Percentiles rank a stretch among this genome's conserved stretches.
Conservation (phyloP, 1,139 yeast species). For the Suzukiozyma palmioleophila region DNA sequence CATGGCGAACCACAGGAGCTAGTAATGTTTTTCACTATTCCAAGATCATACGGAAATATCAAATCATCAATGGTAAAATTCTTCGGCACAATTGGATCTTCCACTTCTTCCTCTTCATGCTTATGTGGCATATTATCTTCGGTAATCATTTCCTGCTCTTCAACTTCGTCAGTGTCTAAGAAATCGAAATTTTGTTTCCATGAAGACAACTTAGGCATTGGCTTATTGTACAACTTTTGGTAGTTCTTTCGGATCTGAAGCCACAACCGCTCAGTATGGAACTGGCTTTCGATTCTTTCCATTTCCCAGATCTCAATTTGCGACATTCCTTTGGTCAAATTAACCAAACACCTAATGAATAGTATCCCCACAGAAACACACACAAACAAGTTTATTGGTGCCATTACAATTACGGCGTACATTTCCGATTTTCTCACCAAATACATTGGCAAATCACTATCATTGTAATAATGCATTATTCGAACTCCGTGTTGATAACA, state of each 20-base stretch:
- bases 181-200: constrained; percentile 27
- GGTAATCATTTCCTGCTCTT: constrained; percentile 4
- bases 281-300: constrained; percentile 72
- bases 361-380: constrained; percentile 54
- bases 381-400: constrained; percentile 58
- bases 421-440: constrained; percentile 52
- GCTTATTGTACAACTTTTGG: constrained; percentile 33
- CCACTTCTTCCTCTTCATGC: constrained; percentile 4
- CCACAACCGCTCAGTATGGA: constrained; percentile 53
- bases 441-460: constrained; percentile 57
- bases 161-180: constrained; percentile 5
- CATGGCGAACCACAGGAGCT: constrained; percentile 54
- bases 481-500: constrained; percentile 39
- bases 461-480: constrained; percentile 43
- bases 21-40: constrained; percentile 49
- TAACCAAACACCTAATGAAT: constrained; percentile 55
- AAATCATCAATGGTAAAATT: constrained; percentile 52
- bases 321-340: constrained; percentile 69
- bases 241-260: constrained; percentile 46
- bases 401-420: constrained; percentile 49
- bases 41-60: constrained; percentile 80
- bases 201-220: constrained; percentile 43
- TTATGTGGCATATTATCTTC: constrained; percentile 8
- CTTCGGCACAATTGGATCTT: constrained; percentile 16
- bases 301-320: constrained; percentile 92